Conservation (phyloP, 2,329 filamentous ascomycete species). For the Emmonsiellopsis sp. region DNA sequence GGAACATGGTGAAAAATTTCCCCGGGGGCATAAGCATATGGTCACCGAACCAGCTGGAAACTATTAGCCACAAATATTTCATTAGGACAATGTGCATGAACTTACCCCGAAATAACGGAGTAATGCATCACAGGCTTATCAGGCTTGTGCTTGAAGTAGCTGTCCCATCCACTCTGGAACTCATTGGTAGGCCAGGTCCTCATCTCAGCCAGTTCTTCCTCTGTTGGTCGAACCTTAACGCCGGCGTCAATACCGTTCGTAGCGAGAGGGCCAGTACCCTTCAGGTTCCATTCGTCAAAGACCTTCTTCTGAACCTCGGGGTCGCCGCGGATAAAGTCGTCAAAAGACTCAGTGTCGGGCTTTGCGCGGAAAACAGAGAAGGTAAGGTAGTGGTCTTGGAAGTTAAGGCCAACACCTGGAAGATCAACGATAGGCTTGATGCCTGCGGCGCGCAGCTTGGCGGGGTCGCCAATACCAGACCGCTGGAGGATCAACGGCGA, state of each 20-base stretch:
- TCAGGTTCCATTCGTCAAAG: conserved; percentile 68
- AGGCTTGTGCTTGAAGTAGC: conserved; percentile 75
- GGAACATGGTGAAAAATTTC: conserved; percentile 79
- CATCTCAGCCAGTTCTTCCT: conserved; percentile 59
- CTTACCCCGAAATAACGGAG: conserved; percentile 58
- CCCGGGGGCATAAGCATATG: conserved; percentile 58
- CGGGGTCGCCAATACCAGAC: conserved; percentile 63
- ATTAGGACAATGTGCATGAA: neutral
- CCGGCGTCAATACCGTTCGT: conserved; percentile 75
- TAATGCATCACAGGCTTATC: conserved; percentile 87
- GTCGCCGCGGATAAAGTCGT: conserved; percentile 68
- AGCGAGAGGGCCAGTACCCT: conserved; percentile 67
- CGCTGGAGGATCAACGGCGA: conserved; percentile 67
- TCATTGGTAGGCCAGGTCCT: conserved; percentile 65
- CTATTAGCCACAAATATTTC: conserved; percentile 7
- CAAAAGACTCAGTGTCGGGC: conserved; percentile 67
- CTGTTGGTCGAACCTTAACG: conserved; percentile 65
- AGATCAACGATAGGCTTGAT: conserved; percentile 62
- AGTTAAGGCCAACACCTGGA: conserved; percentile 65
- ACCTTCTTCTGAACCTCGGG: conserved; percentile 64
- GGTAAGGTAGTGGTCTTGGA: conserved; percentile 67
- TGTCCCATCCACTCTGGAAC: conserved; percentile 68
- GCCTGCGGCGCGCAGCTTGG: conserved; percentile 60
- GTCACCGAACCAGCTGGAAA: conserved; percentile 33
- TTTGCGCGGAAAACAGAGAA: conserved; percentile 65